Conservation (phyloP, 331 rosid genomes). For the Cydonia oblonga region DNA sequence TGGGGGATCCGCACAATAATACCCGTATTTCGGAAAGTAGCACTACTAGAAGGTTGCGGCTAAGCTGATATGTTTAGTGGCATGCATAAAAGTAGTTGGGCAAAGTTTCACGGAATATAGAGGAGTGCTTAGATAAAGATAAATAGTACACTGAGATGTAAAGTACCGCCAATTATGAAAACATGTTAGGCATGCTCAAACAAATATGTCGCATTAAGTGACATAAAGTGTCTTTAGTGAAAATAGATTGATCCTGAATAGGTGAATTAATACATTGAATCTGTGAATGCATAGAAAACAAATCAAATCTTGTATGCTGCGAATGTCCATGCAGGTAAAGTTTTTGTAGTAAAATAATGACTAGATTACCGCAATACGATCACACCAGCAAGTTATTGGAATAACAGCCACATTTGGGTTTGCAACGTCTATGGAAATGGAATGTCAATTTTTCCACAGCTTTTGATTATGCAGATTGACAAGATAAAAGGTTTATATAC, state of each 20-base stretch:
- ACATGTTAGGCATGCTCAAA: constrained; percentile 57
- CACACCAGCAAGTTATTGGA: background rate
- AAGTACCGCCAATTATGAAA: constrained; percentile 38
- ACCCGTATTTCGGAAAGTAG: constrained; percentile 21
- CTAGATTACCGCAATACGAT: background rate
- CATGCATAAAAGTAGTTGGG: background rate
- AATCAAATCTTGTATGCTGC: background rate
- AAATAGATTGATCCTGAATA: constrained; percentile 17
- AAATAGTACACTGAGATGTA: constrained; percentile 19
- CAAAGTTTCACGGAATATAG: too few species aligned
- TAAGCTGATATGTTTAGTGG: constrained; percentile 20
- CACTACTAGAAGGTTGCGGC: constrained; percentile 9
- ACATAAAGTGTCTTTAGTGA: constrained; percentile 37
- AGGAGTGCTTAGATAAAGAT: too few species aligned
- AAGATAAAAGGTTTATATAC: background rate
- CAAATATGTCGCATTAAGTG: constrained; percentile 42
- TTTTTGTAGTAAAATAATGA: background rate
- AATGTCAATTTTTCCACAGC: too few species aligned
- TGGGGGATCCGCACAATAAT: too few species aligned
- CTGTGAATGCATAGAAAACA: too few species aligned
- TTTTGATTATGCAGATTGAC: background rate
- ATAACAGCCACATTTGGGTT: too few species aligned
- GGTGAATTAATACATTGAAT: constrained; percentile 31
- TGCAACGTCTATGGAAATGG: too few species aligned
- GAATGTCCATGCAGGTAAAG: background rate